These are phyloP conservation scores for Cercospora sojina DNA, from an alignment of 2,329 filamentous ascomycete species.

Conservation along the genomic window DNA sequence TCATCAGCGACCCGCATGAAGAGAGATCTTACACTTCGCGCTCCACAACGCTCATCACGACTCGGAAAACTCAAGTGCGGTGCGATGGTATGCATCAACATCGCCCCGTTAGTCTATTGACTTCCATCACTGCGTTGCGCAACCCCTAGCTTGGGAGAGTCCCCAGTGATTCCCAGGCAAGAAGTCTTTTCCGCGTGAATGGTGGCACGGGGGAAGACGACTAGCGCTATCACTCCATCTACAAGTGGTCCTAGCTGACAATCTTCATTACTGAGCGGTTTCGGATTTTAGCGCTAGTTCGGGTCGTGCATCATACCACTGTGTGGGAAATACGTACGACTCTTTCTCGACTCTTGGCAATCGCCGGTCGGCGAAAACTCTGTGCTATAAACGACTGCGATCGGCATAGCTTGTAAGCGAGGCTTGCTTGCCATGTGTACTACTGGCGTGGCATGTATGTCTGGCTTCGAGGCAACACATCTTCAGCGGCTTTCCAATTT, in stretches of 20 bases:
- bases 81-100: not conserved
- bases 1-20: not conserved
- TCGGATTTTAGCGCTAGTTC: not conserved
- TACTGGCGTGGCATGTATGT: not conserved
- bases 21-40: not conserved
- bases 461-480: not conserved
- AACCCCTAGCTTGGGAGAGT: not conserved
- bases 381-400: not conserved
- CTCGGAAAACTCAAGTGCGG: not conserved
- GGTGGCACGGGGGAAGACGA: not conserved
- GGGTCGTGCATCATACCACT: not conserved
- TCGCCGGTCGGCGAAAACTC: not conserved
- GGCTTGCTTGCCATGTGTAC: not conserved
- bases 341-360: not conserved
- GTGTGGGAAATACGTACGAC: not conserved
- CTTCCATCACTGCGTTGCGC: not conserved
- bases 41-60: not conserved
- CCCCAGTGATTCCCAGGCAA: not conserved
- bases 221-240: not conserved
- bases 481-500: not conserved
- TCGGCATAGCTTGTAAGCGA: not conserved
- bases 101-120: not conserved
- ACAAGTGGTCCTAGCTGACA: not conserved
- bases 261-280: not conserved
- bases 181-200: not conserved